These are phyloP conservation scores for Colletotrichum sp. DNA, from an alignment of 2,329 filamentous ascomycete species.

Conservation along the genomic window DNA sequence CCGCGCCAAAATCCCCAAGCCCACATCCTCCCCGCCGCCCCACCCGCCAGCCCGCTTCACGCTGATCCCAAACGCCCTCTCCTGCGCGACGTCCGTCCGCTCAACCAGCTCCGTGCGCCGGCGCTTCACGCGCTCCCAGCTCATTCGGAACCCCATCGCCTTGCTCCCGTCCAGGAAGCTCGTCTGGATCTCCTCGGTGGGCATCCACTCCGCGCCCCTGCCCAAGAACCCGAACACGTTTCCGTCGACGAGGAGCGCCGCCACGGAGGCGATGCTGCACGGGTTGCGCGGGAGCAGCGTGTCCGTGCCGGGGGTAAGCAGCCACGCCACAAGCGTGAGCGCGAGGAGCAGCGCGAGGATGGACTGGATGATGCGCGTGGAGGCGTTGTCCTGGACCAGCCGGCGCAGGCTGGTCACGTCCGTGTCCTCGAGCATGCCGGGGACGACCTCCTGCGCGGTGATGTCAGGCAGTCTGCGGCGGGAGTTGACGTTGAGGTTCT, in stretches of 20 bases:
- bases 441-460: slow-evolving; percentile 5
- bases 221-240: slow-evolving; percentile 36
- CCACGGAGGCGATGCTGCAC: slow-evolving; percentile 40
- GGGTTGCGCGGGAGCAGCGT: slow-evolving; percentile 32
- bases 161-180: slow-evolving; percentile 28
- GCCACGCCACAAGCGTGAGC: slow-evolving; percentile 32
- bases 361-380: slow-evolving; percentile 38
- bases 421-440: slow-evolving; percentile 14
- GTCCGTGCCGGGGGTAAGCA: slow-evolving; percentile 26
- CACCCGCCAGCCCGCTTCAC: slow-evolving; percentile 18
- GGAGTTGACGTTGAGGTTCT: slow-evolving; percentile 32
- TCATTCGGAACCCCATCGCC: slow-evolving; percentile 29
- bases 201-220: slow-evolving; percentile 30
- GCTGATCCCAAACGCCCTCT: slow-evolving; percentile 19
- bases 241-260: slow-evolving; percentile 40
- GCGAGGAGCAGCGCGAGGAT: slow-evolving; percentile 33
- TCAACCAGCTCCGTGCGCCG: slow-evolving; percentile 1
- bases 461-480: slow-evolving; percentile 20
- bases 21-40: slow-evolving; percentile 23
- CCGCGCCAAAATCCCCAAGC: slow-evolving; percentile 20
- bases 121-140: slow-evolving; percentile 25
- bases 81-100: neutral
- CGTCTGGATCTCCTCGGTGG: slow-evolving; percentile 18
- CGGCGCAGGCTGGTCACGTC: slow-evolving; percentile 17
- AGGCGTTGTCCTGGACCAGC: slow-evolving; percentile 33